phyloP scores from a whole-genome alignment of 805 yeast species.

The Candida tallmaniae region DNA sequence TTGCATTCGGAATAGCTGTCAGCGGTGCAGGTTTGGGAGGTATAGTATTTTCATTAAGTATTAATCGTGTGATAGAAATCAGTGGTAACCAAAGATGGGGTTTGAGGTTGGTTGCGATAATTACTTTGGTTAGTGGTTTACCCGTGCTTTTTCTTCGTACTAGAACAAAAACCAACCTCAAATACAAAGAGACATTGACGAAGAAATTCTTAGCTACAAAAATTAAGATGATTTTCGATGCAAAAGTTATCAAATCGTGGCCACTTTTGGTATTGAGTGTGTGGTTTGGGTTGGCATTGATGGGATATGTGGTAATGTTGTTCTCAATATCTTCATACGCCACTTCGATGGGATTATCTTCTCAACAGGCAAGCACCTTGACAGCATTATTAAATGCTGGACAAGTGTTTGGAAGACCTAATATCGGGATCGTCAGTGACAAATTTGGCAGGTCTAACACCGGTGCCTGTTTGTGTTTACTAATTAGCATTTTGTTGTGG shows the following conservation, averaged over 20 bases:
- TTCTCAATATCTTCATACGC: constrained; percentile 38
- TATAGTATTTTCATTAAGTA: constrained; percentile 41
- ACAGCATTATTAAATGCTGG: constrained; percentile 37
- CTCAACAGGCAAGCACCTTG: constrained; percentile 26
- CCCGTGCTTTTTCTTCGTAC: constrained; percentile 44
- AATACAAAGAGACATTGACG: constrained; percentile 20
- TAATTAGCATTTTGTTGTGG: constrained; percentile 21
- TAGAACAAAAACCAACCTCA: constrained; percentile 27
- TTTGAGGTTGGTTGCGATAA: constrained; percentile 34
- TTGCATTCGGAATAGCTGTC: constrained; percentile 46
- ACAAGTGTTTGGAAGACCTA: constrained; percentile 48
- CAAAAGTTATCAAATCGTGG: constrained; percentile 19
- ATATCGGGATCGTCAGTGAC: constrained; percentile 46
- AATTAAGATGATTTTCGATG: constrained; percentile 33
- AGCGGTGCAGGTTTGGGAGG: constrained; percentile 53
- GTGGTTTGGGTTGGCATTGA: constrained; percentile 34
- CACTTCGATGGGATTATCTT: constrained; percentile 40
- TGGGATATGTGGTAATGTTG: constrained; percentile 34
- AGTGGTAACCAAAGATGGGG: constrained; percentile 45
- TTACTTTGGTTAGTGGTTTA: constrained; percentile 26
- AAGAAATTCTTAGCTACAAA: constrained; percentile 16
- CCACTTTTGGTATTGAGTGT: constrained; percentile 21
- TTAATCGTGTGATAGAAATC: constrained; percentile 33
- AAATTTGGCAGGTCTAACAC: constrained; percentile 43
- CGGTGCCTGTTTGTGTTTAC: constrained; percentile 16